Base-by-base conservation (phyloP, 2,329 filamentous ascomycete genomes). In the Phialophora chinensis region DNA sequence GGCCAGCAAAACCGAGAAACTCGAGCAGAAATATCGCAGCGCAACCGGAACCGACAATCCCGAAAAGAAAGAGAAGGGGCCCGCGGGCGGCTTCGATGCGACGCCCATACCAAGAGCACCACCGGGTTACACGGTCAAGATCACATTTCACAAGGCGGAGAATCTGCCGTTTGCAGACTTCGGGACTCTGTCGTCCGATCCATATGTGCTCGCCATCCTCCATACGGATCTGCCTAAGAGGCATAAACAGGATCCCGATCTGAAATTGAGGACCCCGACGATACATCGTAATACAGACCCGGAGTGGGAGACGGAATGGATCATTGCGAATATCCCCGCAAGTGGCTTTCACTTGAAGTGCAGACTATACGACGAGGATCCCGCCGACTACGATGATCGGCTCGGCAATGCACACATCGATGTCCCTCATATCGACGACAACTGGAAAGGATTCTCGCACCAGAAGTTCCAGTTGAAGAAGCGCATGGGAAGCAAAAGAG, bases 331-430 rank as follows among this genome's bases (percentile, higher is more conserved):
- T 72, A 85, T 97, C 1, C 93, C 94, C 0, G 82, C 88, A 0
- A 87, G 86, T 0, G 93, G 93, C 3, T 96, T 97, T 79, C 86
- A 84, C 64, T 84, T 98, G 72, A 97, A 97, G 76, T 92, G 91
- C 68, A 86, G 91, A 61, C 79, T 98, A 20, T 96, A 93, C 78
- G 94, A 98, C 74, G 94, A 98, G 77, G 94, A 98, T 78, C 88
- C 89, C 38, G 87, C 89, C 1, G 91, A 97, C 76, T 87, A 90
- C 71, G 91, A 98, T 75, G 94, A 98, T 78, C 86, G 92, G 29
- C 84, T 98, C 23, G 94, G 94, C 11, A 96, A 95, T 74, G 91
- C 92, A 3, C 92, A 92, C 55, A 81, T 97, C 62, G 79, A 85
- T 20, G 87, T 91, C 0, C 79, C 83, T 11, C 75, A 79, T 1